Evolutionary conservation across 805 yeast species (phyloP).

Genomic region (Wickerhamiella vanderwaltii): DNA sequence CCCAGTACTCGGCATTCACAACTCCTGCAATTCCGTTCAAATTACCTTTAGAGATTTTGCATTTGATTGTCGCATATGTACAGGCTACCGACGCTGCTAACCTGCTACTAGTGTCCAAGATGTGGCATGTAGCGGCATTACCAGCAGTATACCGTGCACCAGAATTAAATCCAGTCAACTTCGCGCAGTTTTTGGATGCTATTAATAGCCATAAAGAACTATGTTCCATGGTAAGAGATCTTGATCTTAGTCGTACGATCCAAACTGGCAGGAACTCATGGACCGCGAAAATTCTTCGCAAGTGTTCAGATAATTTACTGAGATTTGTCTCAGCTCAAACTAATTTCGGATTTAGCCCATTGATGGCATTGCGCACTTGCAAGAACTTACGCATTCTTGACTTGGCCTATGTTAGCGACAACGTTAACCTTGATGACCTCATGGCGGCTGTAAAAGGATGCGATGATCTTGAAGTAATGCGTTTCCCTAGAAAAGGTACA

Average conservation of each 20-base stretch:
- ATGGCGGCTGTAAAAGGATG: slow-evolving; percentile 60
- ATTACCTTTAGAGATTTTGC: slow-evolving; percentile 42
- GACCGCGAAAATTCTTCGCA: slow-evolving; percentile 67
- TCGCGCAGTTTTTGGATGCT: slow-evolving; percentile 58
- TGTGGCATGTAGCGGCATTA: slow-evolving; percentile 48
- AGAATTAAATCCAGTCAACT: slow-evolving; percentile 50
- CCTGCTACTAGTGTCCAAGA: slow-evolving; percentile 45
- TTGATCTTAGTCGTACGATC: slow-evolving; percentile 68
- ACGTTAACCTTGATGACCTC: slow-evolving; percentile 69
- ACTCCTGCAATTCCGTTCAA: slow-evolving; percentile 16
- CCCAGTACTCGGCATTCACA: background rate
- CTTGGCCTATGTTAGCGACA: slow-evolving; percentile 77
- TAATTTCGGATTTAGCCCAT: slow-evolving; percentile 83
- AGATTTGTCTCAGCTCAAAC: slow-evolving; percentile 86
- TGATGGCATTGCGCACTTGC: slow-evolving; percentile 70
- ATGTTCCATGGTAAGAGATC: slow-evolving; percentile 47
- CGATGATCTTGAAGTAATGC: slow-evolving; percentile 52
- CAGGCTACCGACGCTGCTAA: slow-evolving; percentile 29
- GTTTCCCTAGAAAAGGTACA: slow-evolving; percentile 82
- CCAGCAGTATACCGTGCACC: slow-evolving; percentile 60
- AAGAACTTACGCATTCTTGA: slow-evolving; percentile 52
- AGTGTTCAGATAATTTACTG: slow-evolving; percentile 55
- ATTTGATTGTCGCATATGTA: slow-evolving; percentile 27
- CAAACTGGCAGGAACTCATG: slow-evolving; percentile 88
- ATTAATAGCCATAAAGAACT: slow-evolving; percentile 34